Conservation (phyloP, 2,329 filamentous ascomycete genomes). For the Aspergillus carbonarius region DNA sequence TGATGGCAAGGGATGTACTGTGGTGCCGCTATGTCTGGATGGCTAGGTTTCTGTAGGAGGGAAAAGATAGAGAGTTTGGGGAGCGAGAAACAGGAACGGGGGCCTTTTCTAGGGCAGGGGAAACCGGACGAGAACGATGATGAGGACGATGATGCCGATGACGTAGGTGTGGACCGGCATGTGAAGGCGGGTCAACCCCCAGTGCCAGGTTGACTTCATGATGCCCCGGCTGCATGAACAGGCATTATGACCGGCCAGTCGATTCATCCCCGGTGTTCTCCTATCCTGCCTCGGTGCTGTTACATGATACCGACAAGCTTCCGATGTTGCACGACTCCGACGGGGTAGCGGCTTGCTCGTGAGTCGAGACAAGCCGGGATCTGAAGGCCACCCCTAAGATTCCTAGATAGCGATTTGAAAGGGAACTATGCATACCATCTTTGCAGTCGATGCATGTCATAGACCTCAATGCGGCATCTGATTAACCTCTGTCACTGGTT, state of each 20-base stretch:
- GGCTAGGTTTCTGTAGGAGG: background rate
- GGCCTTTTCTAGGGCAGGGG: slow-evolving; percentile 1
- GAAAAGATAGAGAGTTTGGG: background rate
- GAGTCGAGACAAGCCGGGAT: no score
- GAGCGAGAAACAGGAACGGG: background rate
- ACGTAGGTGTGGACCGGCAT: slow-evolving; percentile 17
- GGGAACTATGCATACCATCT: background rate
- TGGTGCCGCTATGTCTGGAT: background rate
- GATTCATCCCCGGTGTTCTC: no score
- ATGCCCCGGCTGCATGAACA: background rate
- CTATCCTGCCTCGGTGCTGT: no score
- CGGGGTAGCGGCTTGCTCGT: no score
- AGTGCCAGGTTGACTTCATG: background rate
- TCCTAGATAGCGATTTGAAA: background rate
- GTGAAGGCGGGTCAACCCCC: background rate
- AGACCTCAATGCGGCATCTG: background rate
- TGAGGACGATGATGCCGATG: slow-evolving; percentile 9
- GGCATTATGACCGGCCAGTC: no score
- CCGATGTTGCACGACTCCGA: no score
- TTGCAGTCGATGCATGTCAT: background rate
- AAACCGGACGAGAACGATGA: background rate
- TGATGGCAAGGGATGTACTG: background rate
- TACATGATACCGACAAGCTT: no score
- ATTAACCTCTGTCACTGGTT: background rate
- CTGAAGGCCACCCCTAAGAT: no score